Percentiles rank a stretch among this genome's conserved stretches.
Conservation (phyloP, 2,329 filamentous ascomycete genomes). For the Aspergillus sp. region DNA sequence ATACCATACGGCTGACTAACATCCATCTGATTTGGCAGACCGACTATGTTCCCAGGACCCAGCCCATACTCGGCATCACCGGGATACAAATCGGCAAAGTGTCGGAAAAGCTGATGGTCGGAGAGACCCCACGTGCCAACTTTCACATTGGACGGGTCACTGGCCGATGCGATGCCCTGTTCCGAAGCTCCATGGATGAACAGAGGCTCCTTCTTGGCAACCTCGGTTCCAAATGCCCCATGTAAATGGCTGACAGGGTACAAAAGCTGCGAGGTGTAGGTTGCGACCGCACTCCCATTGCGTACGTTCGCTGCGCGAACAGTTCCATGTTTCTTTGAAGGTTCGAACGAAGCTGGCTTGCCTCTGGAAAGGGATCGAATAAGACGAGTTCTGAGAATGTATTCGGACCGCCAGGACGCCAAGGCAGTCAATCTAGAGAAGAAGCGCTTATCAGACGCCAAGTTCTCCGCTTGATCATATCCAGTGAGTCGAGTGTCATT, state of each 20-base stretch:
- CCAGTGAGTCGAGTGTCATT: conserved; percentile 43
- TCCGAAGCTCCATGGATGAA: conserved; percentile 84
- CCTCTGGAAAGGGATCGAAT: conserved; percentile 78
- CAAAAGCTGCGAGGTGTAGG: conserved; percentile 80
- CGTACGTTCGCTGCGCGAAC: conserved; percentile 57
- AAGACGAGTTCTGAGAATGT: conserved; percentile 81
- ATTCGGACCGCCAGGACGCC: conserved; percentile 96
- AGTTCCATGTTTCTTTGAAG: conserved; percentile 53
- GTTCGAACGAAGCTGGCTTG: conserved; percentile 63
- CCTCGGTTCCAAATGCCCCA: conserved; percentile 68
- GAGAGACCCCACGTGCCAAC: conserved; percentile 78
- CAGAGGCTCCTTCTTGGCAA: conserved; percentile 68
- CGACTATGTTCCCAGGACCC: conserved; percentile 72
- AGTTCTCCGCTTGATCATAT: conserved; percentile 51
- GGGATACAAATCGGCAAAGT: conserved; percentile 75
- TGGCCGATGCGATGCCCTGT: conserved; percentile 73
- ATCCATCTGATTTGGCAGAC: conserved; percentile 83
- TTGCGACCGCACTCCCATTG: conserved; percentile 71
- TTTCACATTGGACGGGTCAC: conserved; percentile 74
- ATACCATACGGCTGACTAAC: conserved; percentile 83
- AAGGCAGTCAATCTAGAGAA: conserved; percentile 80
- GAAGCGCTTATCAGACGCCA: conserved; percentile 71
- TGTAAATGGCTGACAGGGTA: conserved; percentile 78
- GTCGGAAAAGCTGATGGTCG: conserved; percentile 71
- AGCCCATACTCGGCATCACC: conserved; percentile 74